Evolutionary conservation across 257 asterid species (phyloP), one percentile per base, ranked within the genome.

Genomic region (Craterostigma plantagineum): DNA sequence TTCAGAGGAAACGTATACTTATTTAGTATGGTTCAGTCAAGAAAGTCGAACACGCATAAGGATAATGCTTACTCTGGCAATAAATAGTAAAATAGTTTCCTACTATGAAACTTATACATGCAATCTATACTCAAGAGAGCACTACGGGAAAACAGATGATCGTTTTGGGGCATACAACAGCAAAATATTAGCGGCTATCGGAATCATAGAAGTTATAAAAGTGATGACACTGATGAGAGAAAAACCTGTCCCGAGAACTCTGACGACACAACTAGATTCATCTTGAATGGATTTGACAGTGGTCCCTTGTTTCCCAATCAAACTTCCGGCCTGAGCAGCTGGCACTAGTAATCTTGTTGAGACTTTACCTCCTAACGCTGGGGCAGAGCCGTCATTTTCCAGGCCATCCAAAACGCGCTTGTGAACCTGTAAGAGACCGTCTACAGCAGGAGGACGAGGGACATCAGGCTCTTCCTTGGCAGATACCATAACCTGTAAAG

Each of bases 401-500:
- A 86, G 71, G 55, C 96, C 96, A 52, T 79, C 93, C 59, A 78
- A 71, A 60, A 76, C 82, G 50, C 93, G 95, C 62, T 58, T 63
- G 58, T 71, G 96, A 52, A 86, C 92, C 63, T 67, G 76, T 45
- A 86, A 94, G 62, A 86, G 87, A 63, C 93, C 97, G 50, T 78
- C 90, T 39, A 86, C 62, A 53, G 97, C 97, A 52, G 97, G 95
- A 43, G 97, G 97, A 58, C 73, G 92, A 62, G 85, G 61, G 52
- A 69, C 50, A 53, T 68, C 84, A 13, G 93, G 97, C 54, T 78
- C 97, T 62, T 86, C 97, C 67, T 72, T 86, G 61, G 95, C 97
- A 67, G 94, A 86, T 51, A 86, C 73, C 93, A 86, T 78, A 49
- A 86, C 97, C 97, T 86, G 52, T 56, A n/a, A n/a, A n/a, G n/a